Conservation (phyloP, 2,329 filamentous ascomycete species). For the Xylariaceae sp. region DNA sequence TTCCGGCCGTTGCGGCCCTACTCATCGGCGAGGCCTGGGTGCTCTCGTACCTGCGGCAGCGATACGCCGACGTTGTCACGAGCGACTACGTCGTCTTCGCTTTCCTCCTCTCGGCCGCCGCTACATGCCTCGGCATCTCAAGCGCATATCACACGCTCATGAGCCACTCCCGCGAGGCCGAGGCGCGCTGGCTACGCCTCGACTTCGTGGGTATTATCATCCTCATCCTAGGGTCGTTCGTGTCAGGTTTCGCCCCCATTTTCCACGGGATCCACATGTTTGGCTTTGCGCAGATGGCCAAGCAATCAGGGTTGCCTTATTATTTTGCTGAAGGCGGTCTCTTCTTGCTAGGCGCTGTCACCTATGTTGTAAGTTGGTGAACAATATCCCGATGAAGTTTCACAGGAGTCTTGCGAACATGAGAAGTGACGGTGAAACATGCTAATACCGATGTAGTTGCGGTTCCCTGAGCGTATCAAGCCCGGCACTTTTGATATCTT, state of each 20-base stretch:
- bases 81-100: constrained; percentile 61
- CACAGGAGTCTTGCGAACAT: neutral
- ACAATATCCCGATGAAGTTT: constrained; percentile 1
- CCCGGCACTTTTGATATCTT: constrained; percentile 54
- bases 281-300: constrained; percentile 46
- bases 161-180: constrained; percentile 68
- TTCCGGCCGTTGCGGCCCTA: constrained; percentile 55
- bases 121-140: constrained; percentile 59
- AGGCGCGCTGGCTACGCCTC: constrained; percentile 68
- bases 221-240: constrained; percentile 70
- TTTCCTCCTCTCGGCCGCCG: constrained; percentile 62
- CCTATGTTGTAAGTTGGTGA: constrained; percentile 47
- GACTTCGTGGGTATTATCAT: constrained; percentile 75
- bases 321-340: constrained; percentile 48
- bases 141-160: constrained; percentile 70
- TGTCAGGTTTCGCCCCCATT: constrained; percentile 56
- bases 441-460: constrained; percentile 36
- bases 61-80: constrained; percentile 52
- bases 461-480: constrained; percentile 51
- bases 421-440: constrained; percentile 13
- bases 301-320: constrained; percentile 49
- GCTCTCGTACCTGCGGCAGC: constrained; percentile 40
- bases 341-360: constrained; percentile 46
- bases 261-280: constrained; percentile 48
- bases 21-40: constrained; percentile 49